These are phyloP conservation scores for Tolypocladium tropicale DNA, from an alignment of 2,329 filamentous ascomycete species.

Conservation along the genomic window DNA sequence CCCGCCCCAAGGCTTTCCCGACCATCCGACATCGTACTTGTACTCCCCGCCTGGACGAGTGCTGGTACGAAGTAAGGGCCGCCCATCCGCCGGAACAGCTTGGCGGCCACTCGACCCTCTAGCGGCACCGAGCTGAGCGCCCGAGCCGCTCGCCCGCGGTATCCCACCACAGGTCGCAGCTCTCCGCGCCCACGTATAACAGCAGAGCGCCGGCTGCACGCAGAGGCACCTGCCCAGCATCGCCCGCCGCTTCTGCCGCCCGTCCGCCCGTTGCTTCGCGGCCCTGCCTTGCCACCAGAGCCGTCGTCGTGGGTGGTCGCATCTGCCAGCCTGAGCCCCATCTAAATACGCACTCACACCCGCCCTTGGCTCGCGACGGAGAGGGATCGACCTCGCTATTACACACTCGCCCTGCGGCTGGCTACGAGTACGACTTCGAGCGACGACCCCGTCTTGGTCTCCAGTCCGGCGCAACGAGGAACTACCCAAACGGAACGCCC, in stretches of 20 bases:
- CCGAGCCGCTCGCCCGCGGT: slow-evolving; percentile 17
- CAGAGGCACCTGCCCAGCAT: background rate
- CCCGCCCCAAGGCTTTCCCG: slow-evolving; percentile 9
- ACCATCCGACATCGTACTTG: slow-evolving; percentile 6
- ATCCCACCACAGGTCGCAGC: background rate
- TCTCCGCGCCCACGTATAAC: background rate
- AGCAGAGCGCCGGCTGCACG: background rate
- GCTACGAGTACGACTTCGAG: background rate
- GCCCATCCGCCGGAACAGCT: background rate
- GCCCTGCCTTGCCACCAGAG: background rate
- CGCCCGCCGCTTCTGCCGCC: slow-evolving; percentile 13
- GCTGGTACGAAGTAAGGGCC: no score
- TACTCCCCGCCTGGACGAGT: no score
- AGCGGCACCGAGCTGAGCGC: slow-evolving; percentile 19
- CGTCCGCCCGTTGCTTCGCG: background rate
- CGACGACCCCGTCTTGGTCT: background rate
- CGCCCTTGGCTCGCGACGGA: background rate
- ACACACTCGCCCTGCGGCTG: background rate
- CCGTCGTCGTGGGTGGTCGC: background rate
- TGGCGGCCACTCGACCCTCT: slow-evolving; percentile 1
- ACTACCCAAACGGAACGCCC: slow-evolving; percentile 1
- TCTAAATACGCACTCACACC: background rate
- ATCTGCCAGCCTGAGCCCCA: background rate
- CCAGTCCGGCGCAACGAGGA: background rate
- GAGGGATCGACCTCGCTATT: background rate